A percentile compares a stretch with the other conserved stretches of the same genome.
Conservation (phyloP, 2,329 filamentous ascomycete species). For the Blumeriella jaapii region DNA sequence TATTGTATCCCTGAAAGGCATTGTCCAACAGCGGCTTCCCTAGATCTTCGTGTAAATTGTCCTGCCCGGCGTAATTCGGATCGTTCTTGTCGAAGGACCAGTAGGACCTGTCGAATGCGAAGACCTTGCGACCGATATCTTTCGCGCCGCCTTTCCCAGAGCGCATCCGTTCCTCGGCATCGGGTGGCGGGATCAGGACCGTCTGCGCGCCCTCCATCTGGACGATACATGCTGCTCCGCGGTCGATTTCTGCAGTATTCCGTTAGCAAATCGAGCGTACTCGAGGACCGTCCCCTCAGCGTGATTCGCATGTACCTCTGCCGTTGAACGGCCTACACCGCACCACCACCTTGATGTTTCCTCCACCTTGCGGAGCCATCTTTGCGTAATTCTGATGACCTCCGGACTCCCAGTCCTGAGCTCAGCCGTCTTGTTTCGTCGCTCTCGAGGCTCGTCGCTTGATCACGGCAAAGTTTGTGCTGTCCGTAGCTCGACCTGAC, state of each 20-base stretch:
- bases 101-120: conserved; percentile 94
- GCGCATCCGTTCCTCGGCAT: conserved; percentile 40
- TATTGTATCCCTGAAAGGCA: conserved; percentile 97
- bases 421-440: conserved; percentile 7
- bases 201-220: conserved; percentile 94
- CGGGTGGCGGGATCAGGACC: conserved; percentile 62
- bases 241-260: conserved; percentile 59
- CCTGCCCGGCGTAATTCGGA: conserved; percentile 77
- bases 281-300: background rate
- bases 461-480: no score
- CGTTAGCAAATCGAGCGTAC: conserved; percentile 1
- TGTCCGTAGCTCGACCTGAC: no score
- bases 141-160: conserved; percentile 53
- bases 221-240: conserved; percentile 91
- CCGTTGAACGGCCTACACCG: conserved; percentile 90
- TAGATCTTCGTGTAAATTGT: conserved; percentile 77
- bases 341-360: conserved; percentile 99
- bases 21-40: conserved; percentile 89
- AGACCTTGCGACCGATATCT: conserved; percentile 65
- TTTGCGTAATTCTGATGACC: conserved; percentile 17
- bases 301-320: conserved; percentile 51
- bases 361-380: conserved; percentile 44
- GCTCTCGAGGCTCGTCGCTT: background rate
- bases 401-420: conserved; percentile 5
- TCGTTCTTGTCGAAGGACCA: conserved; percentile 90